These are phyloP conservation scores for Meira nashicola DNA, from an alignment of 1,284 basidiomycete genomes.

Conservation along the genomic window DNA sequence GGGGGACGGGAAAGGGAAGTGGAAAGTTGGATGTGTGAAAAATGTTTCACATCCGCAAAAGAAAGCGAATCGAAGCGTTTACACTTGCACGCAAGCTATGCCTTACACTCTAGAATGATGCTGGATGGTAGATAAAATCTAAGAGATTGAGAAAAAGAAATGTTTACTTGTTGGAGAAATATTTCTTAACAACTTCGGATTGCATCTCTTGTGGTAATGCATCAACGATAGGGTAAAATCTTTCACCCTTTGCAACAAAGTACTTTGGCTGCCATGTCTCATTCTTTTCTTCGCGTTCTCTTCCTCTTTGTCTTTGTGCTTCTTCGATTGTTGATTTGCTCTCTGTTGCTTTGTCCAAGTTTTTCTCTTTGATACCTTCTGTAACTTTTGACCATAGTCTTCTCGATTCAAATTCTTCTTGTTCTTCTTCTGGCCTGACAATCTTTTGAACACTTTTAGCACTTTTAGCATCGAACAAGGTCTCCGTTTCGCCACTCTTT, in stretches of 20 bases:
- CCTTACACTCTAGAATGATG: too few species aligned
- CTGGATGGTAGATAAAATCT: too few species aligned
- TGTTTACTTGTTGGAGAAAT: slow-evolving; percentile 11
- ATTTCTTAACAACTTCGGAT: slow-evolving; percentile 11
- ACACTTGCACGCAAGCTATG: too few species aligned
- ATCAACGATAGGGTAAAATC: slow-evolving; percentile 43
- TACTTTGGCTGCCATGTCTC: slow-evolving; percentile 68
- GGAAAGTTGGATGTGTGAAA: slow-evolving; percentile 5
- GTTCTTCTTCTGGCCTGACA: slow-evolving; percentile 76
- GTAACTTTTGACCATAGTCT: slow-evolving; percentile 78
- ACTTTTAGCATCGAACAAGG: slow-evolving; percentile 77
- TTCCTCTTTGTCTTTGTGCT: slow-evolving; percentile 77
- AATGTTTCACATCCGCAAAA: slow-evolving; percentile 21
- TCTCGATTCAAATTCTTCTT: slow-evolving; percentile 82
- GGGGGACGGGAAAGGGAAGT: neutral
- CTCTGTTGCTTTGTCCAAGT: slow-evolving; percentile 89
- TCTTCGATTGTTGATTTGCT: slow-evolving; percentile 90
- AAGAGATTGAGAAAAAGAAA: too few species aligned
- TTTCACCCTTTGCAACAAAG: slow-evolving; percentile 65
- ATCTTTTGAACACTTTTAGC: slow-evolving; percentile 72
- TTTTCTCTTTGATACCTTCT: slow-evolving; percentile 74
- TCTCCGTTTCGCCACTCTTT: slow-evolving; percentile 68
- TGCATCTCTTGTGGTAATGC: slow-evolving; percentile 15
- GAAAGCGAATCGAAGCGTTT: slow-evolving; percentile 8
- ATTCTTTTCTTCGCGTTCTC: slow-evolving; percentile 69